These are phyloP conservation scores for Amesomyces nigricolor DNA, from an alignment of 2,329 filamentous ascomycete genomes.

Conservation along the genomic window DNA sequence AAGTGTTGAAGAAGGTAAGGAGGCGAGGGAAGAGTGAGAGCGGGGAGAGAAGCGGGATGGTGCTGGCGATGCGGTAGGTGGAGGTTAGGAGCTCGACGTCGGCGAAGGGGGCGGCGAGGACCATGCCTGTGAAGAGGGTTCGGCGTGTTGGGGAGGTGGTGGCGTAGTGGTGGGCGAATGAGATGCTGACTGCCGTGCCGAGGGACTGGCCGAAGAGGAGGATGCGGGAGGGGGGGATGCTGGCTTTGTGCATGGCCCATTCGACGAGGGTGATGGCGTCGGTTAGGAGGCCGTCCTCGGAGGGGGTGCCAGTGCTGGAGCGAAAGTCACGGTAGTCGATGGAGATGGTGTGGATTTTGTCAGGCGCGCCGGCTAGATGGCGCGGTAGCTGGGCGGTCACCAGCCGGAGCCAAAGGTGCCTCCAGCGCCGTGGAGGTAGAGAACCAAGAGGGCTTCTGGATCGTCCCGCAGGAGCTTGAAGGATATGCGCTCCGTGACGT, in stretches of 20 bases:
- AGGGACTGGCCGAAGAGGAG: conserved; percentile 56
- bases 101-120: conserved; percentile 53
- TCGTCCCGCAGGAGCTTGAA: conserved; percentile 43
- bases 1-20: conserved; percentile 41
- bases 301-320: conserved; percentile 45
- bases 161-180: conserved; percentile 31
- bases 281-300: conserved; percentile 47
- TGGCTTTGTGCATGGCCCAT: conserved; percentile 48
- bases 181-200: conserved; percentile 43
- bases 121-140: conserved; percentile 47
- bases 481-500: conserved; percentile 33
- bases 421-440: conserved; percentile 51
- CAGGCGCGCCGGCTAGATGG: conserved; percentile 44
- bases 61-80: conserved; percentile 53
- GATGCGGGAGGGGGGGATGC: conserved; percentile 49
- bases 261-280: conserved; percentile 49
- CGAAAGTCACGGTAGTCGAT: conserved; percentile 61
- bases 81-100: conserved; percentile 48
- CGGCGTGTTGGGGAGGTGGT: too few relatives aligned
- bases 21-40: conserved; percentile 43
- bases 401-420: conserved; percentile 53
- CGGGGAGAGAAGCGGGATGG: conserved; percentile 49
- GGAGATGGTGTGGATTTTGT: conserved; percentile 51
- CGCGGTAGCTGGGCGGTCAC: conserved; percentile 51
- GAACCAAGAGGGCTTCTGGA: conserved; percentile 39